Percentiles rank a stretch among this genome's conserved stretches.
Conservation (phyloP, 257 asterid species). For the Haberlea rhodopensis region DNA sequence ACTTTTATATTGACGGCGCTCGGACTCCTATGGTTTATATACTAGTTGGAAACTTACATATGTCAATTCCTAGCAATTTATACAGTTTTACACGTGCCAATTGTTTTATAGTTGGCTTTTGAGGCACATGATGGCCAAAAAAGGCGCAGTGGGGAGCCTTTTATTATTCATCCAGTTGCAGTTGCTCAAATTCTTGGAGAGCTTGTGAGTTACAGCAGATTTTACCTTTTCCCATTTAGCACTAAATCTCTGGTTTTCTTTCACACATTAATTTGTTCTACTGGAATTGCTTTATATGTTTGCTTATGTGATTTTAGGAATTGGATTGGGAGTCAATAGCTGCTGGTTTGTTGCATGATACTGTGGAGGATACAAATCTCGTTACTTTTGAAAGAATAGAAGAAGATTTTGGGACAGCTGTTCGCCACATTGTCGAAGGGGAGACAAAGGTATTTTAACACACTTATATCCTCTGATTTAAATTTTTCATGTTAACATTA, state of each 20-base stretch:
- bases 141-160: constrained; percentile 97
- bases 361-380: constrained; percentile 82
- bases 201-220: constrained; percentile 54
- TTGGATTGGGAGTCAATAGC: constrained; percentile 95
- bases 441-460: constrained; percentile 68
- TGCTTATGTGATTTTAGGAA: constrained; percentile 48
- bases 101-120: constrained; percentile 52
- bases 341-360: constrained; percentile 94
- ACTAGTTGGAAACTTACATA: neutral
- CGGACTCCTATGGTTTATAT: constrained; percentile 6
- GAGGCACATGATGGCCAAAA: constrained; percentile 95
- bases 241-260: neutral
- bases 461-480: neutral
- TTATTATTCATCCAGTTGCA: constrained; percentile 89
- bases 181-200: constrained; percentile 96
- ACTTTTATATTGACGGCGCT: neutral
- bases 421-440: constrained; percentile 91
- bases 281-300: constrained; percentile 17
- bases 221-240: constrained; percentile 10
- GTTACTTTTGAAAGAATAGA: constrained; percentile 86
- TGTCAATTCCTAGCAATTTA: neutral
- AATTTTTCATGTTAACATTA: constrained; percentile 2
- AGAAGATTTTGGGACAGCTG: constrained; percentile 68
- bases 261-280: constrained; percentile 11
- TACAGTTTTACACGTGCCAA: neutral